phyloP scores from a whole-genome alignment of 2,329 filamentous ascomycete species.

The Teratosphaeria gauchensis region DNA sequence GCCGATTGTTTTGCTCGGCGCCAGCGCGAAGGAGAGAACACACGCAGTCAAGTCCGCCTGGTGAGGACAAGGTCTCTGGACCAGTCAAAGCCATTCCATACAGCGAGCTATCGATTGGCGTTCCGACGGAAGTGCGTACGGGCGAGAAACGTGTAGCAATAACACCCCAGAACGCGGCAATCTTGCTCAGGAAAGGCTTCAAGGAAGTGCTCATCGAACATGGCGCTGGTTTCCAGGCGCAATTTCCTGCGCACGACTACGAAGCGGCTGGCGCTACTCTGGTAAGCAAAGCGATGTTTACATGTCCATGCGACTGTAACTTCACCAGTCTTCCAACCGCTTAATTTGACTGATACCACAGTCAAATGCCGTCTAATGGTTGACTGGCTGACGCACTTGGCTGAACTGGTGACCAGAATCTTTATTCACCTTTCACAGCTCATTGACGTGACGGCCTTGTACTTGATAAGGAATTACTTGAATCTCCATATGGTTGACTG shows the following conservation, averaged over 20 bases:
- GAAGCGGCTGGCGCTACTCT: slow-evolving; percentile 67
- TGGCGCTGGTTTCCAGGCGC: slow-evolving; percentile 67
- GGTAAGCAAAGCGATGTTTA: no score
- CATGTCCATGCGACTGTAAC: no score
- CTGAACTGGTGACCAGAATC: no score
- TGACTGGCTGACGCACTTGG: no score
- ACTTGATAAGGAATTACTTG: no score
- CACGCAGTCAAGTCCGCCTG: slow-evolving; percentile 5
- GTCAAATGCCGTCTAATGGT: no score
- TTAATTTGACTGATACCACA: no score
- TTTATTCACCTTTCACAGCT: no score
- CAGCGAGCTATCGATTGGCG: slow-evolving; percentile 62
- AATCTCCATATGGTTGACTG: no score
- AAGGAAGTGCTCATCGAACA: slow-evolving; percentile 66
- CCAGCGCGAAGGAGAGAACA: slow-evolving; percentile 10
- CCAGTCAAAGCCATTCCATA: slow-evolving; percentile 46
- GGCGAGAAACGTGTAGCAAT: slow-evolving; percentile 73
- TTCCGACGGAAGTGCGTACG: slow-evolving; percentile 68
- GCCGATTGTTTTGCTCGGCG: slow-evolving; percentile 12
- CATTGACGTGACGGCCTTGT: no score
- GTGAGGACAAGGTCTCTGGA: slow-evolving; percentile 2
- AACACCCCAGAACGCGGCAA: slow-evolving; percentile 70
- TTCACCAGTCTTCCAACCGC: no score
- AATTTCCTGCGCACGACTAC: slow-evolving; percentile 70
- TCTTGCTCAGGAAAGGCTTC: slow-evolving; percentile 81